Evolutionary conservation across 768 basidiomycete genomes (phyloP).

Genomic region (Tephrocybe sp.): DNA sequence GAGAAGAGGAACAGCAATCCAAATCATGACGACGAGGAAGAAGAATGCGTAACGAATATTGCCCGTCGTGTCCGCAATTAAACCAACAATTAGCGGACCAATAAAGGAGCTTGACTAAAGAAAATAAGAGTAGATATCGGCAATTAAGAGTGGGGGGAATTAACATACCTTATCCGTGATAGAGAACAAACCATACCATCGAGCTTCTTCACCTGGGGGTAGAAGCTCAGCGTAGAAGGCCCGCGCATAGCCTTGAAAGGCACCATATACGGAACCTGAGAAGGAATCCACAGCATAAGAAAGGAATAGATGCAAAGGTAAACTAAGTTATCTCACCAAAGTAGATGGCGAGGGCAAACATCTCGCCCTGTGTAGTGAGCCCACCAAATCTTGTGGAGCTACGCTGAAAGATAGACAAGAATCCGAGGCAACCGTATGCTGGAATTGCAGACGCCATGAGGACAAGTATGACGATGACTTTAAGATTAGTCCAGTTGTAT

Average conservation of each 20-base stretch:
- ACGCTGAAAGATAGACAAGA: conserved; percentile 54
- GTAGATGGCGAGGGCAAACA: conserved; percentile 80
- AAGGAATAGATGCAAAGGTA: background rate
- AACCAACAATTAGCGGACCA: conserved; percentile 85
- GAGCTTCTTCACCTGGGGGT: conserved; percentile 84
- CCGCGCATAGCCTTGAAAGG: conserved; percentile 88
- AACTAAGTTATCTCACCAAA: conserved; percentile 56
- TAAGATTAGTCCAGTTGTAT: conserved; percentile 64
- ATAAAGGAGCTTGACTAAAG: conserved; percentile 85
- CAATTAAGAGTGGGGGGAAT: background rate
- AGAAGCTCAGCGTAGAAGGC: conserved; percentile 87
- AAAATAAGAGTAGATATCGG: conserved; percentile 12
- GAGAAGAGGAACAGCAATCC: conserved; percentile 78
- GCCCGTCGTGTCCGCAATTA: conserved; percentile 86
- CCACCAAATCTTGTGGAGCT: conserved; percentile 58
- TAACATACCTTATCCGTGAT: conserved; percentile 82
- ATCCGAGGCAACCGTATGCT: conserved; percentile 81
- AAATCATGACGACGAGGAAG: conserved; percentile 82
- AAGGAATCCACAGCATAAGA: background rate
- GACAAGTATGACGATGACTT: conserved; percentile 67
- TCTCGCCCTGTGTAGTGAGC: conserved; percentile 76
- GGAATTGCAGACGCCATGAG: conserved; percentile 67
- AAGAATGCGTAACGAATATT: conserved; percentile 92
- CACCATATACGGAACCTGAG: conserved; percentile 74
- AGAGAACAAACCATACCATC: conserved; percentile 86